phyloP scores from a whole-genome alignment of 495 filamentous ascomycete genomes.

The Penicillium cinerascens region DNA sequence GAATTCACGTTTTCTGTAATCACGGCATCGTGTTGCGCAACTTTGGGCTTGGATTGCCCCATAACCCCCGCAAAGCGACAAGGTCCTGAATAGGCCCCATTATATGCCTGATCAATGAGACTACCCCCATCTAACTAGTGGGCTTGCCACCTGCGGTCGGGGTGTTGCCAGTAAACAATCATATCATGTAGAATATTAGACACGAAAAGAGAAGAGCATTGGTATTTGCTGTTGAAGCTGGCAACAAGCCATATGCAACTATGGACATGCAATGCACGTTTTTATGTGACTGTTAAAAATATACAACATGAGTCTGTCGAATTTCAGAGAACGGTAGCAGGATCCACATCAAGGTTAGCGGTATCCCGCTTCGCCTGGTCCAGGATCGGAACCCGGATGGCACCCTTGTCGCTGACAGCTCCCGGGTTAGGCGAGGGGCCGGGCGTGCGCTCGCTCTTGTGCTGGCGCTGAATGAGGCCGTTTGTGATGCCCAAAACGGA shows the following conservation, averaged over 20 bases:
- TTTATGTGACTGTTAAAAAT: constrained; percentile 2
- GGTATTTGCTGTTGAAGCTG: constrained; percentile 25
- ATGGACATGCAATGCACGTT: constrained; percentile 19
- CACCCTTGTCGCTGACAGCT: constrained; percentile 21
- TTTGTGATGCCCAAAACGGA: constrained; percentile 80
- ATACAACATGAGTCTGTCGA: constrained; percentile 1
- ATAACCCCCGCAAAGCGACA: neutral
- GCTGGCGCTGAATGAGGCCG: constrained; percentile 54
- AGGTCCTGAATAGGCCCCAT: neutral
- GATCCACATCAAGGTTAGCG: constrained; percentile 1
- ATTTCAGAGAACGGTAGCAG: neutral
- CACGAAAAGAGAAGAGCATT: neutral
- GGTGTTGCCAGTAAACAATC: too few relatives aligned
- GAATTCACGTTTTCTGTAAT: too few relatives aligned
- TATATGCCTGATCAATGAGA: too few relatives aligned
- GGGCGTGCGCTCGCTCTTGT: constrained; percentile 26
- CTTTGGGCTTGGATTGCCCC: neutral
- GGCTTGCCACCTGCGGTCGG: too few relatives aligned
- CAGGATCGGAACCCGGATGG: constrained; percentile 31
- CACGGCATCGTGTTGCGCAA: constrained; percentile 6
- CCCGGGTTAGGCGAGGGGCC: constrained; percentile 25
- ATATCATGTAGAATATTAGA: neutral
- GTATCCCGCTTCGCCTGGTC: constrained; percentile 23
- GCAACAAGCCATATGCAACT: constrained; percentile 13
- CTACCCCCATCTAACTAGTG: too few relatives aligned